These are phyloP conservation scores for Phytophthora brassicae DNA, from an alignment of 352 stramenopile species.

Conservation along the genomic window DNA sequence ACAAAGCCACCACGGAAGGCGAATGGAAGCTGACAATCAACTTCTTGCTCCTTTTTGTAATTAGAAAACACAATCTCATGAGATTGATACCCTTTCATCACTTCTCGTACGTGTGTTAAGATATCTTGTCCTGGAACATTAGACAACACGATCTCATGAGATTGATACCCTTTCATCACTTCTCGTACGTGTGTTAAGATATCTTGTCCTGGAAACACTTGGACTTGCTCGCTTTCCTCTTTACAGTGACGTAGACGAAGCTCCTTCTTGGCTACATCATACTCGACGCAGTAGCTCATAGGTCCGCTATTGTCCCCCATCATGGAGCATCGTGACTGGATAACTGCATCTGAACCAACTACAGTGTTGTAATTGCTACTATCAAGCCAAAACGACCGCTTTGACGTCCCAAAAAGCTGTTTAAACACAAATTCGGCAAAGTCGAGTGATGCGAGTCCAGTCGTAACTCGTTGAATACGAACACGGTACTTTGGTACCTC, in stretches of 20 bases:
- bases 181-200: constrained; percentile 49
- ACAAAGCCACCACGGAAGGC: constrained; percentile 83
- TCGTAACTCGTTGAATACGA: constrained; percentile 38
- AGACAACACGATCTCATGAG: constrained; percentile 35
- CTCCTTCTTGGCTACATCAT: constrained; percentile 52
- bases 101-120: constrained; percentile 44
- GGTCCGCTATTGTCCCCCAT: constrained; percentile 74
- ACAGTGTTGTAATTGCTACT: constrained; percentile 68
- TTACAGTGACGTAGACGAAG: constrained; percentile 40
- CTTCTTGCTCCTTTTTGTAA: too few species aligned
- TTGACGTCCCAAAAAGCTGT: constrained; percentile 45
- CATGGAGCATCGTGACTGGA: constrained; percentile 59
- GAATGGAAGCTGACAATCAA: constrained; percentile 51
- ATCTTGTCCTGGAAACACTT: constrained; percentile 21
- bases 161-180: constrained; percentile 35
- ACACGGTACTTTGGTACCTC: constrained; percentile 23
- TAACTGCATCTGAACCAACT: constrained; percentile 13
- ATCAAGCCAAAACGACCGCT: constrained; percentile 77
- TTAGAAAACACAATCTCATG: constrained; percentile 35
- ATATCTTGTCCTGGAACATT: constrained; percentile 23
- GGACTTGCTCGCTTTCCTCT: constrained; percentile 20
- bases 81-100: constrained; percentile 35
- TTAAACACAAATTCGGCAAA: constrained; percentile 67
- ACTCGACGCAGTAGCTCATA: constrained; percentile 65
- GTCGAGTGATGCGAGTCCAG: constrained; percentile 47